Evolutionary conservation across 2,329 filamentous ascomycete genomes (phyloP).

Genomic region (Phoma sp.): DNA sequence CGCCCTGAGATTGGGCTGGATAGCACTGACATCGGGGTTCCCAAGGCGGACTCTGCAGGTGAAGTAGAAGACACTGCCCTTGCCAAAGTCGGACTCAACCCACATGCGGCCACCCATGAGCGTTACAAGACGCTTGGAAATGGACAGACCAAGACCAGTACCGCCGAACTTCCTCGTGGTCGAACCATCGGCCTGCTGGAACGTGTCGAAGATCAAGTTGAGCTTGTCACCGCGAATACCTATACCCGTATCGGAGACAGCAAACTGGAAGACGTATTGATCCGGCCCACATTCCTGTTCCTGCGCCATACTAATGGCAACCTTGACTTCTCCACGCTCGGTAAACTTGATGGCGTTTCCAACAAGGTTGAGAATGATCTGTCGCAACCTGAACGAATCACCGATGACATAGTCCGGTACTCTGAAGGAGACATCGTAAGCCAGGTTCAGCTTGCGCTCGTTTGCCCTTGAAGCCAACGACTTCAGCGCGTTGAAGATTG

Average conservation of each 20-base stretch:
- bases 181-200: constrained; percentile 97
- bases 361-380: constrained; percentile 96
- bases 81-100: constrained; percentile 91
- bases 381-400: constrained; percentile 92
- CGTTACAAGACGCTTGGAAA: constrained; percentile 92
- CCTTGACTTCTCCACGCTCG: constrained; percentile 92
- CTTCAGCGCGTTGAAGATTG: constrained; percentile 96
- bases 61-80: constrained; percentile 95
- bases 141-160: constrained; percentile 90
- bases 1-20: constrained; percentile 84
- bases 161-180: constrained; percentile 96
- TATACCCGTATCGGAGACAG: constrained; percentile 95
- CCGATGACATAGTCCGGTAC: constrained; percentile 96
- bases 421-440: constrained; percentile 90
- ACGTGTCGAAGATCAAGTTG: constrained; percentile 97
- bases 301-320: constrained; percentile 81
- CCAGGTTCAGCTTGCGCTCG: constrained; percentile 90
- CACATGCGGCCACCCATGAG: constrained; percentile 96
- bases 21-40: constrained; percentile 76
- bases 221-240: constrained; percentile 95
- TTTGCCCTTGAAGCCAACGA: constrained; percentile 97
- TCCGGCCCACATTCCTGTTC: constrained; percentile 71
- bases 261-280: constrained; percentile 94
- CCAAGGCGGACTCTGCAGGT: constrained; percentile 90
- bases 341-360: constrained; percentile 99